Conservation (phyloP, 352 stramenopile species). For the Phytophthora megakarya region DNA sequence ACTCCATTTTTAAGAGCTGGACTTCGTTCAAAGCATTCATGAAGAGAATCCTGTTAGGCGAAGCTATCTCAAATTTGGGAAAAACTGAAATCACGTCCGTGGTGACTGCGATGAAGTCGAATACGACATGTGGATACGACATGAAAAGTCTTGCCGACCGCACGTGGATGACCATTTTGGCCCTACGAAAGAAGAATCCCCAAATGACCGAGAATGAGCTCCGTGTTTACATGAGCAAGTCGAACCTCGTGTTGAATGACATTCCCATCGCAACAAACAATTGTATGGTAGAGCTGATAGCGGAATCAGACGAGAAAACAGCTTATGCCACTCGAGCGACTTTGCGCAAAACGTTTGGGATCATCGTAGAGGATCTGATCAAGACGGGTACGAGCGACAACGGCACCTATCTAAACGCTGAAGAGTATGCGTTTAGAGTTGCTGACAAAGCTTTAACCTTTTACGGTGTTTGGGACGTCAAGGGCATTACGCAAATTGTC, state of each 20-base stretch:
- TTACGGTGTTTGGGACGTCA: background rate
- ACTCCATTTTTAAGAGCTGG: slow-evolving; percentile 21
- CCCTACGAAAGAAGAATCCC: slow-evolving; percentile 10
- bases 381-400: slow-evolving; percentile 31
- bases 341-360: slow-evolving; percentile 46
- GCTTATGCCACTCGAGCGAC: slow-evolving; percentile 35
- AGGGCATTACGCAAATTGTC: background rate
- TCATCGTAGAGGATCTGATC: slow-evolving; percentile 49
- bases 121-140: slow-evolving; percentile 26
- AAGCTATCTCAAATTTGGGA: slow-evolving; percentile 15
- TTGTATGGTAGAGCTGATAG: slow-evolving; percentile 34
- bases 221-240: slow-evolving; percentile 25
- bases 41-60: slow-evolving; percentile 12
- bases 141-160: slow-evolving; percentile 27
- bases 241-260: slow-evolving; percentile 43
- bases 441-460: slow-evolving; percentile 33
- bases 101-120: slow-evolving; percentile 14
- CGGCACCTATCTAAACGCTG: slow-evolving; percentile 26
- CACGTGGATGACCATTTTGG: slow-evolving; percentile 22
- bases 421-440: slow-evolving; percentile 39
- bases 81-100: slow-evolving; percentile 18
- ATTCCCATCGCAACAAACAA: slow-evolving; percentile 44
- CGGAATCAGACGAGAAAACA: slow-evolving; percentile 6
- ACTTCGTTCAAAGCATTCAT: slow-evolving; percentile 20
- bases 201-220: slow-evolving; percentile 23